Evolutionary conservation across 805 yeast species (phyloP).

Genomic region (Monosporozyma solicola): DNA sequence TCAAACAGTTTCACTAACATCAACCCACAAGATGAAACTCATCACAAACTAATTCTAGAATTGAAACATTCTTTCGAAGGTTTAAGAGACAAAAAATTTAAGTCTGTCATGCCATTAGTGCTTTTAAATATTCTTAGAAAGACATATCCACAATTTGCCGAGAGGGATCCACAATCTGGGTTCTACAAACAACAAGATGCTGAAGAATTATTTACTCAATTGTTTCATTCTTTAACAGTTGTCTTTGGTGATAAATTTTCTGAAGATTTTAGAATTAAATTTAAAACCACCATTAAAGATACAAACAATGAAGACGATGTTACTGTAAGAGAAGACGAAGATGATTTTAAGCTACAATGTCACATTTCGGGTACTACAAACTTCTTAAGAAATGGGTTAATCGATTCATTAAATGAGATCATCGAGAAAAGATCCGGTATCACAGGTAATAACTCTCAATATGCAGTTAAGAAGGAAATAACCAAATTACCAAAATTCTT

Average conservation of each 20-base stretch:
- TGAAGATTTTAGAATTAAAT: conserved; percentile 55
- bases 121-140: conserved; percentile 59
- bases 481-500: conserved; percentile 77
- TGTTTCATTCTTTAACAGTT: conserved; percentile 44
- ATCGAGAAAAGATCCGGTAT: conserved; percentile 69
- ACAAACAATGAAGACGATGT: conserved; percentile 44
- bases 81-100: conserved; percentile 33
- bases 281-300: conserved; percentile 57
- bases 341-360: conserved; percentile 68
- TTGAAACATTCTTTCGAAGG: conserved; percentile 37
- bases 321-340: conserved; percentile 41
- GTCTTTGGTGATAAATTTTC: conserved; percentile 40
- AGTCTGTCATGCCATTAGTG: conserved; percentile 57
- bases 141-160: conserved; percentile 82
- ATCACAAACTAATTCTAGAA: conserved; percentile 39
- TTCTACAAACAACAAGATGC: conserved; percentile 93
- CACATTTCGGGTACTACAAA: conserved; percentile 82
- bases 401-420: conserved; percentile 63
- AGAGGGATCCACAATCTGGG: conserved; percentile 57
- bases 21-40: conserved; percentile 24
- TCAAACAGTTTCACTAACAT: conserved; percentile 41
- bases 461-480: conserved; percentile 50
- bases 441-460: conserved; percentile 62
- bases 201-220: conserved; percentile 86
- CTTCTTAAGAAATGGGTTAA: conserved; percentile 77